phyloP scores from a whole-genome alignment of 306 rosid genomes.

The Acacia melanoxylon region DNA sequence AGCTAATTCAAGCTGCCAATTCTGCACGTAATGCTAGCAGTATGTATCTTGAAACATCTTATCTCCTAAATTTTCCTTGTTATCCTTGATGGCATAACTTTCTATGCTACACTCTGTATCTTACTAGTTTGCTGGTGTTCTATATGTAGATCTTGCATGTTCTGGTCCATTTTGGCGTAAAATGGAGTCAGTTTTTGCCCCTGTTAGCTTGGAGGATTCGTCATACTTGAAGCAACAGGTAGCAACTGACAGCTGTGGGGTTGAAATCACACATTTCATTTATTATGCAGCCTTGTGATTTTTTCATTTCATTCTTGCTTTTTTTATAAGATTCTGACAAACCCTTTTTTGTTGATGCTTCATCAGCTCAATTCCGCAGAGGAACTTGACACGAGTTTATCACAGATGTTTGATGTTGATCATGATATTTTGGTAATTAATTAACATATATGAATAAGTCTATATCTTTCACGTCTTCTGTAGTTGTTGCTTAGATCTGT shows the following conservation, averaged over 20 bases:
- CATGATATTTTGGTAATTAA: conserved; percentile 56
- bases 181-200: conserved; percentile 67
- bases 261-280: conserved; percentile 17
- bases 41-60: conserved; percentile 50
- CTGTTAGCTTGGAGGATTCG: conserved; percentile 63
- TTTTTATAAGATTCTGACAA: conserved; percentile 33
- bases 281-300: background rate
- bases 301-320: conserved; percentile 22
- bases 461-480: conserved; percentile 23
- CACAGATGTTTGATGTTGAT: conserved; percentile 59
- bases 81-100: background rate
- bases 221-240: conserved; percentile 84
- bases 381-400: conserved; percentile 63
- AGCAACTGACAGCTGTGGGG: conserved; percentile 41
- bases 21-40: conserved; percentile 71
- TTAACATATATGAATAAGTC: conserved; percentile 24
- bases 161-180: conserved; percentile 81
- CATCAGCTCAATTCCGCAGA: conserved; percentile 67
- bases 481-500: conserved; percentile 8
- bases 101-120: conserved; percentile 14
- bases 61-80: conserved; percentile 1
- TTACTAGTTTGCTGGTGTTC: conserved; percentile 35
- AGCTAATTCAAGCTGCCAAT: conserved; percentile 66
- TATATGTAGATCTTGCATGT: conserved; percentile 65
- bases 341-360: conserved; percentile 17